These are phyloP conservation scores for Termitomyces sp. DNA, from an alignment of 768 basidiomycete species.

Conservation along the genomic window DNA sequence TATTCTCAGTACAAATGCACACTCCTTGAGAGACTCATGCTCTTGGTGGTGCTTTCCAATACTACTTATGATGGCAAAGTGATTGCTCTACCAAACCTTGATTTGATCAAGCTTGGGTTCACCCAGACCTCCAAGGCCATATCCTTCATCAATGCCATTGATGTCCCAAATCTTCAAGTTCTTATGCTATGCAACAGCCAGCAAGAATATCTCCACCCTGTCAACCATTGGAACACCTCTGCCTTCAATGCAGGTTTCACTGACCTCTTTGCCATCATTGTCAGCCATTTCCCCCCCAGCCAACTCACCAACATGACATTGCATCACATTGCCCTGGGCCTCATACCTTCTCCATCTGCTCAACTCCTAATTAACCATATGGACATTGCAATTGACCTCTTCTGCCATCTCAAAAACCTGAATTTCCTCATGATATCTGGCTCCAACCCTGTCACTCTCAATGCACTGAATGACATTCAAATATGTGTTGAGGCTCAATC, in stretches of 20 bases:
- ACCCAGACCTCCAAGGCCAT: neutral
- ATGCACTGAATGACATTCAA: neutral
- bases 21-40: constrained; percentile 1
- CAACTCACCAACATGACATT: neutral
- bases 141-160: neutral
- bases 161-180: neutral
- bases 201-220: neutral
- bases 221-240: neutral
- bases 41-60: neutral
- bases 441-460: constrained; percentile 5
- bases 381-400: constrained; percentile 1
- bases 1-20: constrained; percentile 6
- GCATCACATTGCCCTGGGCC: neutral
- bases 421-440: neutral
- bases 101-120: neutral
- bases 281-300: neutral
- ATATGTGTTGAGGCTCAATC: neutral
- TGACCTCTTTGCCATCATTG: neutral
- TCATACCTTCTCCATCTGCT: neutral
- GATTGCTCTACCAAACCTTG: neutral
- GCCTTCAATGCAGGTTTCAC: neutral
- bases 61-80: neutral
- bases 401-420: neutral
- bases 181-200: neutral
- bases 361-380: neutral